Evolutionary conservation across 164 flowering plant genomes (phyloP).

Genomic region (Pachysandra terminalis): DNA sequence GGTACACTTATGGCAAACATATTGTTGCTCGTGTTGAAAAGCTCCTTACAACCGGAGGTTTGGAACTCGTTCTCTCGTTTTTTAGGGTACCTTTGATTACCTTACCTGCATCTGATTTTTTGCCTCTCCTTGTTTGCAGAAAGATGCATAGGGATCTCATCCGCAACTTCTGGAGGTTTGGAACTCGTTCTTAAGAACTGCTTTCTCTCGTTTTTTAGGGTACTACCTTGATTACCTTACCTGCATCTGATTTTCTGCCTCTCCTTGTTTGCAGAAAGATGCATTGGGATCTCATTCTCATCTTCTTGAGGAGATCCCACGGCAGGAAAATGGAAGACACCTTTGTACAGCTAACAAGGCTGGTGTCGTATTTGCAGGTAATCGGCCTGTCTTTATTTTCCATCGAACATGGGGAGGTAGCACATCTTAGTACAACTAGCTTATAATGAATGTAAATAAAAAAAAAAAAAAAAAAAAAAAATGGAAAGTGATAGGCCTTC

Average conservation of each 20-base stretch:
- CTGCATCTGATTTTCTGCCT: not conserved
- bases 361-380: conserved; percentile 14
- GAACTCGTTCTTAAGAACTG: not conserved
- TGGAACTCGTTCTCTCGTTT: conserved; percentile 13
- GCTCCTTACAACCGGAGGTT: conserved; percentile 80
- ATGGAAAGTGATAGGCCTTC: conserved; percentile 6
- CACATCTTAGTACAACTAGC: not conserved
- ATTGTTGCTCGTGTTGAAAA: conserved; percentile 89
- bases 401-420: not conserved
- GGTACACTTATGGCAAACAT: conserved; percentile 82
- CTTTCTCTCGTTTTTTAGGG: not conserved
- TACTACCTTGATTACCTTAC: not conserved
- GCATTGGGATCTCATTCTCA: conserved; percentile 34
- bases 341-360: conserved; percentile 48
- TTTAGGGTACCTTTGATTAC: not conserved
- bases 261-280: conserved; percentile 40
- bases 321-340: not conserved
- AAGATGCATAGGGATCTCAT: conserved; percentile 41
- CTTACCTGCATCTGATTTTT: not conserved
- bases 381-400: conserved; percentile 14
- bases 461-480: too few relatives aligned
- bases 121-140: conserved; percentile 31
- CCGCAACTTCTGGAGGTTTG: conserved; percentile 32
- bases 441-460: conserved; percentile 10
- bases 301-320: conserved; percentile 17